A percentile compares a stretch with the other conserved stretches of the same genome.
Conservation (phyloP, 1,284 basidiomycete genomes). For the Paramarasmius palmivorus region DNA sequence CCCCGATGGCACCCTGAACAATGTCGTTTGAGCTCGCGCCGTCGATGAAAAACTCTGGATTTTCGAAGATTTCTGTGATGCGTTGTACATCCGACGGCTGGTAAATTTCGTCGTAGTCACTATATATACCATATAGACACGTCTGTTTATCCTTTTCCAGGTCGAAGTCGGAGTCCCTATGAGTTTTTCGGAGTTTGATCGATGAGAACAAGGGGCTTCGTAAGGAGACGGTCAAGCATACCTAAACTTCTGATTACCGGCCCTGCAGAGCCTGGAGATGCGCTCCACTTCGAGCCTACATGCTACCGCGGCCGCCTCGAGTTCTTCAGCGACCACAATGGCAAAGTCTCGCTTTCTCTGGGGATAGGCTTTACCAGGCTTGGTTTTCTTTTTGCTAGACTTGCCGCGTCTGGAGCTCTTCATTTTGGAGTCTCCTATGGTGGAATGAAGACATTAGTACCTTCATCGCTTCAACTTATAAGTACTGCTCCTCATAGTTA, state of each 20-base stretch:
- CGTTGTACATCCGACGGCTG: constrained; percentile 33
- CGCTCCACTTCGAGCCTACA: not conserved
- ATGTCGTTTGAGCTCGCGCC: constrained; percentile 34
- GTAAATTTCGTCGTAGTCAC: constrained; percentile 11
- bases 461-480: too few species aligned
- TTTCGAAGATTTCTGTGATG: constrained; percentile 37
- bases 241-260: constrained; percentile 39
- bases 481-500: too few species aligned
- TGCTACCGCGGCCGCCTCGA: not conserved
- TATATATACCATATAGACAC: constrained; percentile 26
- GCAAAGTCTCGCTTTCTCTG: too few species aligned
- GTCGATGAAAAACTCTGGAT: constrained; percentile 37
- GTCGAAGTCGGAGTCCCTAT: constrained; percentile 31
- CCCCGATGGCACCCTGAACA: constrained; percentile 35
- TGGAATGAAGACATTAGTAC: too few species aligned
- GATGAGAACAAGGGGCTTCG: not conserved
- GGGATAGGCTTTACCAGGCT: too few species aligned
- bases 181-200: not conserved
- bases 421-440: too few species aligned
- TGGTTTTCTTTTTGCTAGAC: too few species aligned
- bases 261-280: constrained; percentile 38
- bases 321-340: not conserved
- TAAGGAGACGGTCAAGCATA: constrained; percentile 13
- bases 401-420: too few species aligned
- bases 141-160: constrained; percentile 26